These are phyloP conservation scores for Pouteria glomerata DNA, from an alignment of 148 eudicot genomes.

Conservation along the genomic window DNA sequence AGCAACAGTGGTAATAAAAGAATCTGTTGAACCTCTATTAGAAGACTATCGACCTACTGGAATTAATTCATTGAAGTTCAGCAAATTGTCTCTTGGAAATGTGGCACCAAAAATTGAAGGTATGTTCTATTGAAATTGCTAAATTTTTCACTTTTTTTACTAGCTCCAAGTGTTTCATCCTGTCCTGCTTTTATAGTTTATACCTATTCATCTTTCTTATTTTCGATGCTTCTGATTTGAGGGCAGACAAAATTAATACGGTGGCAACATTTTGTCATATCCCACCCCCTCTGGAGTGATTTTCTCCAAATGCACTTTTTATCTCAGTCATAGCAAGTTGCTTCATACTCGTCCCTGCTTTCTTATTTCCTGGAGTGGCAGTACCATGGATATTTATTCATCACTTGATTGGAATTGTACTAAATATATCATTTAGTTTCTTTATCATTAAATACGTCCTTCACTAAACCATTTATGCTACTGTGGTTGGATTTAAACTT, in stretches of 20 bases:
- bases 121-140: slow-evolving; percentile 10
- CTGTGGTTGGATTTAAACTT: no score
- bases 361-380: no score
- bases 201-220: not conserved
- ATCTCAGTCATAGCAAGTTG: not conserved
- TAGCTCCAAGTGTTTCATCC: not conserved
- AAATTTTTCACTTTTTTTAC: not conserved
- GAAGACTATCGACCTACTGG: slow-evolving; percentile 95
- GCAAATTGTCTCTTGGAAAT: slow-evolving; percentile 87
- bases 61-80: slow-evolving; percentile 84
- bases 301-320: not conserved
- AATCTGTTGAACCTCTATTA: slow-evolving; percentile 92
- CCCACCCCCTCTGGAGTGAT: no score
- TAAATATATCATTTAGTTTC: no score
- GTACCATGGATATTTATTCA: no score
- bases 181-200: not conserved
- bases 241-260: not conserved
- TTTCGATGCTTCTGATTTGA: slow-evolving; percentile 1
- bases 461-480: no score
- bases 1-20: slow-evolving; percentile 69
- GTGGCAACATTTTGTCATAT: no score
- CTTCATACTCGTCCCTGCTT: no score
- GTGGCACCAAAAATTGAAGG: slow-evolving; percentile 99
- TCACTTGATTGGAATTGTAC: no score
- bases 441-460: no score